Percentiles rank a stretch among this genome's conserved stretches.
phyloP scores from a whole-genome alignment of 768 basidiomycete genomes.

The Cystoderma amianthinum region DNA sequence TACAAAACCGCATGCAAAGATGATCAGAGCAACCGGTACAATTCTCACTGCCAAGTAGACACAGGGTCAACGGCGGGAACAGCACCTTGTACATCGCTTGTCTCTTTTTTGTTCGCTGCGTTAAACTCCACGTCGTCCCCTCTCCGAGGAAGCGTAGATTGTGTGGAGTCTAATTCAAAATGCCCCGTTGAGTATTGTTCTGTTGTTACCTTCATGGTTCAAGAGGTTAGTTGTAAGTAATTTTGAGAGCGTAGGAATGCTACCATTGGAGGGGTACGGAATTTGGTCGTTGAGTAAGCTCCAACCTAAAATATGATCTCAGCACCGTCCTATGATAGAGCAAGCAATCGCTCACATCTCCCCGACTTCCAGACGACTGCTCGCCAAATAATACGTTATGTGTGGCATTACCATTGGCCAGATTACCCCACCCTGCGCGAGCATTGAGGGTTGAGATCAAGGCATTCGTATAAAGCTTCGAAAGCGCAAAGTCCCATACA shows the following conservation, averaged over 20 bases:
- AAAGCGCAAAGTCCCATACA: slow-evolving; percentile 19
- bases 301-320: too few species aligned
- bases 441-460: slow-evolving; percentile 16
- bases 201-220: not conserved
- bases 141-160: not conserved
- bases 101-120: not conserved
- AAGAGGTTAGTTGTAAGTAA: too few species aligned
- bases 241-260: too few species aligned
- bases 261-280: not conserved
- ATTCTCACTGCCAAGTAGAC: not conserved
- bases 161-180: not conserved
- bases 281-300: not conserved
- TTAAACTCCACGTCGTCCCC: not conserved
- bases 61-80: not conserved
- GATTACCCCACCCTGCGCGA: slow-evolving; percentile 9
- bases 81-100: not conserved
- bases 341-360: too few species aligned
- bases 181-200: not conserved
- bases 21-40: too few species aligned
- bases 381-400: slow-evolving; percentile 11
- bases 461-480: slow-evolving; percentile 19
- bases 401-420: slow-evolving; percentile 5
- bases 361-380: too few species aligned
- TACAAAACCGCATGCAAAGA: too few species aligned
- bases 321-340: too few species aligned